Base-by-base conservation (phyloP, 805 yeast species). In the Candida endomychidarum region DNA sequence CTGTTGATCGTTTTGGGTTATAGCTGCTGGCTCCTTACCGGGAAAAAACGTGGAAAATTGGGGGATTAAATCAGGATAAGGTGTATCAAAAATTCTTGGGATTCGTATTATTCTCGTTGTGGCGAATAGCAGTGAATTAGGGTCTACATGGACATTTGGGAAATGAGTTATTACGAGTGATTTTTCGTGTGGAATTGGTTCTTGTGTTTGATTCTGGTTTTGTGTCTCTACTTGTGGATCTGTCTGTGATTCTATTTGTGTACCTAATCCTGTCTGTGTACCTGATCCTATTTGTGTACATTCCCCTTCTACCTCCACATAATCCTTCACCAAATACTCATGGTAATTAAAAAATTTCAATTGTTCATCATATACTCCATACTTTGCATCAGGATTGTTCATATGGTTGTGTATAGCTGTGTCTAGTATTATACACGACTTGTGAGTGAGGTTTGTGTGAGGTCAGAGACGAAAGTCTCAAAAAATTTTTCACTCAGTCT, bases 1-100 rank as follows among this genome's bases (percentile, higher is more conserved):
- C 12, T 24, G 12, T 11, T 24, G 34, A 5, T 31, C 16, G 1
- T 39, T 46, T 17, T 25, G 21, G 14, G 43, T 44, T n/a, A 43
- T 39, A 0, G 86, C 86, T 2, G 82, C 87, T 2, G 81, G 77
- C 50, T 83, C 89, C 2, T 33, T 46, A 0, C 90, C 90, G 0
- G 89, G 89, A 0, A 71, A 47, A 7, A 45, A 54, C 0, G 56
- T 55, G 7, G 84, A 78, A 53, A 83, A 83, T 47, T 69, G 75
- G 1, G 89, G 88, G 14, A 67, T 63, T 22, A 61, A 25, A 43
- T 70, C 72, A 2, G 70, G 62, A 8, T 51, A 55, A 5, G 23
- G 40, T 14, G 45, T 30, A 1, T 62, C 61, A 41, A 70, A 77
- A 1, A 65, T 42, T 45, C 89, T 57, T 3, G 91, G 88, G 2